phyloP scores from a whole-genome alignment of 1,284 basidiomycete species.

The Lignosus rhinocerotis region DNA sequence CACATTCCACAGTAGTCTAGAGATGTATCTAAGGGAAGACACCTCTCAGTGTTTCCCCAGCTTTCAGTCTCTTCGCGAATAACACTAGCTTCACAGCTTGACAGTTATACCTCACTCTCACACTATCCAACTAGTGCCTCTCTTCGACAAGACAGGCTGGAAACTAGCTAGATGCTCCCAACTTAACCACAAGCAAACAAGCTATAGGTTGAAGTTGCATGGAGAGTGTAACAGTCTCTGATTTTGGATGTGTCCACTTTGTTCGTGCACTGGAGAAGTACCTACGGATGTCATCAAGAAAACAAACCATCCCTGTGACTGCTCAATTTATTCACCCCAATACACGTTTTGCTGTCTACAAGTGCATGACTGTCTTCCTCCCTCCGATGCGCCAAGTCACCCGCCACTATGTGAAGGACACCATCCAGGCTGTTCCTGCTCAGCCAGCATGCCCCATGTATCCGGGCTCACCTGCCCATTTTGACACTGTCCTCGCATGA shows the following conservation, averaged over 20 bases:
- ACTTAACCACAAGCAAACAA: no score
- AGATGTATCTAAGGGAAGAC: no score
- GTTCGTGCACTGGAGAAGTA: constrained; percentile 8
- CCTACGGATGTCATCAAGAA: background rate
- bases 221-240: background rate
- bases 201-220: no score
- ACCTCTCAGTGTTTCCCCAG: no score
- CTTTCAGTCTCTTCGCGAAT: no score
- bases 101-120: no score
- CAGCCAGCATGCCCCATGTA: background rate
- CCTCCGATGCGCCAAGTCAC: constrained; percentile 5
- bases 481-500: constrained; percentile 8
- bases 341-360: constrained; percentile 6
- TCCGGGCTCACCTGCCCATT: background rate
- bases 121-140: no score
- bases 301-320: background rate
- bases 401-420: constrained; percentile 9
- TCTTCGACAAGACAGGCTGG: no score
- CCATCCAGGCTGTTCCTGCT: constrained; percentile 1
- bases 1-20: no score
- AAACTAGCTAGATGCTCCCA: no score
- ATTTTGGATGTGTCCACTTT: constrained; percentile 14
- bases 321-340: background rate
- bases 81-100: no score
- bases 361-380: constrained; percentile 1